A percentile compares a stretch with the other conserved stretches of the same genome.
phyloP scores from a whole-genome alignment of 306 rosid genomes.

The Glycyrrhiza uralensis region DNA sequence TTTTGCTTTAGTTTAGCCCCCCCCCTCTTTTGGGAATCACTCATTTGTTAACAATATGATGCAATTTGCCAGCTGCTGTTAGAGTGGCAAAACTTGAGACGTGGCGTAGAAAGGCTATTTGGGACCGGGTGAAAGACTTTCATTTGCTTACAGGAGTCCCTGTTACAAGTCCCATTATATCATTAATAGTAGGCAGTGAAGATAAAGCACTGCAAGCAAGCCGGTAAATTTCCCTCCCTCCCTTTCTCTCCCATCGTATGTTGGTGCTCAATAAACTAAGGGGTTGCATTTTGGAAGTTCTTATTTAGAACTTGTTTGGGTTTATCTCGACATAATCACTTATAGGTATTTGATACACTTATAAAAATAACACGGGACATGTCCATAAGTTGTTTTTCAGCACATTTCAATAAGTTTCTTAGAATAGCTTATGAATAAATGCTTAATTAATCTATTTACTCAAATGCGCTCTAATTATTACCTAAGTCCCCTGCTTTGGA shows the following conservation, averaged over 20 bases:
- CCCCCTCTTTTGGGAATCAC: not conserved
- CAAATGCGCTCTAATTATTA: not conserved
- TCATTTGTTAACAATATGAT: conserved; percentile 9
- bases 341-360: too few relatives aligned
- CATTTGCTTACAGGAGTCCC: conserved; percentile 76
- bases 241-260: not conserved
- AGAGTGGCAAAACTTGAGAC: conserved; percentile 68
- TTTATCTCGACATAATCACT: too few relatives aligned
- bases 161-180: conserved; percentile 80
- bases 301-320: too few relatives aligned
- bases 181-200: conserved; percentile 84
- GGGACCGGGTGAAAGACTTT: conserved; percentile 80
- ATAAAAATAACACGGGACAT: too few relatives aligned
- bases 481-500: not conserved
- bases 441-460: too few relatives aligned
- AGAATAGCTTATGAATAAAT: too few relatives aligned
- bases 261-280: not conserved
- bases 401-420: too few relatives aligned
- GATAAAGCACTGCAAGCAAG: conserved; percentile 83
- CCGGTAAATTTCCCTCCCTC: conserved; percentile 44
- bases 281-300: too few relatives aligned
- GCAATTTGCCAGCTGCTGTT: conserved; percentile 68
- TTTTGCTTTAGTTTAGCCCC: not conserved
- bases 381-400: too few relatives aligned
- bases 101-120: conserved; percentile 80